These are phyloP conservation scores for Astragalus membranaceus DNA, from an alignment of 306 rosid species.

Conservation along the genomic window DNA sequence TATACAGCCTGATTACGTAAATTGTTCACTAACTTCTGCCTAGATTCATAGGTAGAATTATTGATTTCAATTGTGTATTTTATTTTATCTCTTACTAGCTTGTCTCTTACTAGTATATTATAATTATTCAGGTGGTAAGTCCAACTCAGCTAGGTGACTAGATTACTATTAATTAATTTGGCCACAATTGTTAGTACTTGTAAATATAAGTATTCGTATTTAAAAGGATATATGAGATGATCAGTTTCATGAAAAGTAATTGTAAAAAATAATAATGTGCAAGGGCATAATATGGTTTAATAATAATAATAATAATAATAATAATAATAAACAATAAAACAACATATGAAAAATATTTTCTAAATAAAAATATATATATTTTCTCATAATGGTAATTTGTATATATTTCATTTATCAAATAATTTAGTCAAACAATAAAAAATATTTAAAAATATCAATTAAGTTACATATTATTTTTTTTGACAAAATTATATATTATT, in stretches of 20 bases:
- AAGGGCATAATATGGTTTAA: neutral
- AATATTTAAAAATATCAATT: too few relatives aligned
- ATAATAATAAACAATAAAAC: too few relatives aligned
- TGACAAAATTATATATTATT: neutral
- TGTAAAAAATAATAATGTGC: neutral
- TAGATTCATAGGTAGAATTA: slow-evolving; percentile 57
- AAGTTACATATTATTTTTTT: too few relatives aligned
- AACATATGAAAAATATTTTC: neutral
- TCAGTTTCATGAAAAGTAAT: neutral
- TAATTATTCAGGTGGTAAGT: slow-evolving; percentile 18
- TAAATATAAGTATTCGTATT: neutral
- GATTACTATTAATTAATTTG: neutral
- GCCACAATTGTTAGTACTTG: neutral
- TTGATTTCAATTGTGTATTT: neutral
- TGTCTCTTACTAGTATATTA: neutral
- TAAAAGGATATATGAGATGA: neutral
- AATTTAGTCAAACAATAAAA: too few relatives aligned
- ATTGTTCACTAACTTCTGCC: slow-evolving; percentile 30
- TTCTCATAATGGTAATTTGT: neutral
- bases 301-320: too few relatives aligned
- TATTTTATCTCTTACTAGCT: neutral
- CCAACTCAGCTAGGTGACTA: slow-evolving; percentile 18
- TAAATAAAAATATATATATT: neutral
- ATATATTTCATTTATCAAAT: neutral
- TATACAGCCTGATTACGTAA: slow-evolving; percentile 25